A percentile compares a stretch with the other conserved stretches of the same genome.
These are phyloP conservation scores for Agroathelia rolfsii DNA, from an alignment of 1,284 basidiomycete genomes.

Conservation along the genomic window DNA sequence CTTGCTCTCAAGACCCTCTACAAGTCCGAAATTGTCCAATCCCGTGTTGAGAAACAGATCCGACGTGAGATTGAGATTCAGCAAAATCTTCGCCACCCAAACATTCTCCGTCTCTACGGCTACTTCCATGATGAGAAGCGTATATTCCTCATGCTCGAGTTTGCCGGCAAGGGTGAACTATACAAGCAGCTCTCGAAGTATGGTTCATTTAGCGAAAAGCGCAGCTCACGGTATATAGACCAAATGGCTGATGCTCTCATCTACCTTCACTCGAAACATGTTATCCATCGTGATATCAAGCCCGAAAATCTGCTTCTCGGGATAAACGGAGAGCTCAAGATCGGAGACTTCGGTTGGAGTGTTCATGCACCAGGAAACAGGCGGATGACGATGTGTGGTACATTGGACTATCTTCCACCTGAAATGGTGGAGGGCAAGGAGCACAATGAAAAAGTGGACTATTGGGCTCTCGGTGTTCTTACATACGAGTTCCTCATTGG, in stretches of 20 bases:
- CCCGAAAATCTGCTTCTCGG: conserved; percentile 95
- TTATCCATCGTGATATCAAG: conserved; percentile 99
- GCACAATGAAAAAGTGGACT: conserved; percentile 85
- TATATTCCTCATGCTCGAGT: conserved; percentile 97
- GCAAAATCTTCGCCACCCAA: conserved; percentile 92
- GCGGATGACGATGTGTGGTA: conserved; percentile 87
- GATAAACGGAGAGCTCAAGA: conserved; percentile 95
- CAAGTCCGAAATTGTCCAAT: conserved; percentile 90
- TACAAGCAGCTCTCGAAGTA: conserved; percentile 90
- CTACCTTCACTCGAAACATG: conserved; percentile 93
- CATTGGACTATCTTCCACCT: conserved; percentile 93
- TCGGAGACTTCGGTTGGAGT: conserved; percentile 98
- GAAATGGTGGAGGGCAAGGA: conserved; percentile 95
- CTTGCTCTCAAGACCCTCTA: conserved; percentile 96
- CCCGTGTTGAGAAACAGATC: conserved; percentile 87
- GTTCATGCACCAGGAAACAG: conserved; percentile 93
- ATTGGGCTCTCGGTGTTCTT: conserved; percentile 96
- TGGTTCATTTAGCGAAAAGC: conserved; percentile 80
- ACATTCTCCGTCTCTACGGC: conserved; percentile 89
- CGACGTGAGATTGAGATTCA: conserved; percentile 98
- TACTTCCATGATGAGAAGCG: conserved; percentile 98
- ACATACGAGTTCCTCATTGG: conserved; percentile 94
- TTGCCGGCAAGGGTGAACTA: conserved; percentile 90
- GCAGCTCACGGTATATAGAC: conserved; percentile 84
- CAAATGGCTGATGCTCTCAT: conserved; percentile 96